Base-by-base conservation (phyloP, 169 alveolate species). In the Neospora caninum region DNA sequence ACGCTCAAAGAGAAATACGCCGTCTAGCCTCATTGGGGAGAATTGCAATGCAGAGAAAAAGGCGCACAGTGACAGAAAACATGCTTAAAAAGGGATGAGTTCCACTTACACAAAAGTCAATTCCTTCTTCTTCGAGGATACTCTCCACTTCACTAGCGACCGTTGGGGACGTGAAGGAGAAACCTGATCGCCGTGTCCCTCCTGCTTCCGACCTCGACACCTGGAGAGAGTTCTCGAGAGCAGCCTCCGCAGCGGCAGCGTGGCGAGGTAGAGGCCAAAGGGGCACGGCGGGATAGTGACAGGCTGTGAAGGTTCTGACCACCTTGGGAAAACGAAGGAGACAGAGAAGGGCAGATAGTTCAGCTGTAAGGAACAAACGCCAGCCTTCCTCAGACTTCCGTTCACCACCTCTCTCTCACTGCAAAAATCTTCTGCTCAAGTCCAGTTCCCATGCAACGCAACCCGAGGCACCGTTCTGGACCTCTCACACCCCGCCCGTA, bases 101-200 rank as follows among this genome's bases (percentile, higher is more conserved):
- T 49, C 58, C 22, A 38, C 89, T 41, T 82, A 82, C 89, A 41
- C 25, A 36, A 18, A 82, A 25, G 38, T 42, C 67, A 42, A 82
- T 82, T 38, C 89, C 89, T 7, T 38, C 89, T 25, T 25, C 38
- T 31, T 82, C 69, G 64, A 82, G 89, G 18, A 42, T 41, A 41
- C 39, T 82, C 89, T 82, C 89, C 10, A 82, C 69, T 31, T 82
- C 89, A 10, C 54, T 20, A 6, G 22, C 38, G 0, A 41, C 89
- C 10, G 31, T 7, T 20, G 89, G 69, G 0, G 89, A 82, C 38
- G 89, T 29, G 64, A 82, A 82, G 67, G 89, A 82, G 41, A 82
- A 22, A 18, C 29, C 41, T 38, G 67, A 29, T n/a, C 42, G 86
- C 49, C 86, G 73, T 27, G 34, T 7, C 4, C 73, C 73, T 27